Conservation (phyloP, 2,329 filamentous ascomycete genomes). For the Verticillium tricorpus region DNA sequence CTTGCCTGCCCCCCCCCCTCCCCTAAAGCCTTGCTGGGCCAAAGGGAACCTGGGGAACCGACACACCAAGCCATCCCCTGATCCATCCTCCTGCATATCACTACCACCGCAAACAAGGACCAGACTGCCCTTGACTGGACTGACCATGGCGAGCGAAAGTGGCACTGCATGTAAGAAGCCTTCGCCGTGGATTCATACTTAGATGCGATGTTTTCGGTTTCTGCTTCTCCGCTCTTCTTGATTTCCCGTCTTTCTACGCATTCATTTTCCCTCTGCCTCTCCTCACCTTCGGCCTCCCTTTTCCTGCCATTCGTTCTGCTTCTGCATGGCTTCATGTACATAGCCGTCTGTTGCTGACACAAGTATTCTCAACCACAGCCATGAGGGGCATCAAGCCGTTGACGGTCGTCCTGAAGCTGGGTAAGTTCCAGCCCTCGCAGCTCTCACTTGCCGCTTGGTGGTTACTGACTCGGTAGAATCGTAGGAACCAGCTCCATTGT, state of each 20-base stretch:
- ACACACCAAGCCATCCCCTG: neutral
- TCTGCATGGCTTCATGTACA: neutral
- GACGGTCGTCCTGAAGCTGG: constrained; percentile 83
- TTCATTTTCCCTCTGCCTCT: neutral
- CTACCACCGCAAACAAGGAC: neutral
- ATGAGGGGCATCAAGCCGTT: constrained; percentile 65
- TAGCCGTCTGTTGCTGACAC: neutral
- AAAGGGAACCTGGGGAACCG: neutral
- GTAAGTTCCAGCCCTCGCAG: constrained; percentile 42
- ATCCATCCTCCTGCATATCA: neutral
- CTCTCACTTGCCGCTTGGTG: neutral
- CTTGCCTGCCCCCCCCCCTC: neutral
- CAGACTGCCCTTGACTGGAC: constrained; percentile 5
- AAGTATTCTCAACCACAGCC: constrained; percentile 26
- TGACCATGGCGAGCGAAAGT: constrained; percentile 13
- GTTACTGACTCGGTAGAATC: neutral
- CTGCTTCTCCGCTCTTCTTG: neutral
- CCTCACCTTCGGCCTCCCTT: neutral
- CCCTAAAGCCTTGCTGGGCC: neutral
- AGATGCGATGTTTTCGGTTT: neutral
- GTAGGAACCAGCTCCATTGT: constrained; percentile 98
- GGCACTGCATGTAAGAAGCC: constrained; percentile 12
- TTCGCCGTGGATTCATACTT: neutral
- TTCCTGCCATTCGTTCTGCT: neutral
- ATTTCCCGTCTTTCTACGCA: neutral